Conservation (phyloP, 208 protist species). For the Leishmania martiniquensis region DNA sequence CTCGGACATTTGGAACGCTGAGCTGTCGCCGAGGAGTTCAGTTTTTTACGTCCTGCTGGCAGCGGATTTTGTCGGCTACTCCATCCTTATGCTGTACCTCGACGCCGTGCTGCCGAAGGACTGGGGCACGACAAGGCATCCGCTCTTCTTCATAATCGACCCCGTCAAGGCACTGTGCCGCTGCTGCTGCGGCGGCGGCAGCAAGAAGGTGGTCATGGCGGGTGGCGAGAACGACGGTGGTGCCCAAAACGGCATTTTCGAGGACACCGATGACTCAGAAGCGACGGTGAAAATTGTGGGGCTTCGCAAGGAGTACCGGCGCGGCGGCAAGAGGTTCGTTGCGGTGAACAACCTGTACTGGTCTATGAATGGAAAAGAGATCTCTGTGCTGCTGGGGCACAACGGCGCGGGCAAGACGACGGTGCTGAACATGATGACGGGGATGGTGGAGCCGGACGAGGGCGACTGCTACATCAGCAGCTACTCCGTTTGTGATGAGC, state of each 20-base stretch:
- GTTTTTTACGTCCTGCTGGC: conserved; percentile 30
- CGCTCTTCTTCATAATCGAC: conserved; percentile 71
- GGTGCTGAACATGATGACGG: conserved; percentile 85
- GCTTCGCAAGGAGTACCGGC: conserved; percentile 40
- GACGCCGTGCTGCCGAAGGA: conserved; percentile 72
- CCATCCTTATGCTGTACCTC: conserved; percentile 69
- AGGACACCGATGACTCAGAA: conserved; percentile 16
- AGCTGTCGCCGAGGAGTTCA: conserved; percentile 29
- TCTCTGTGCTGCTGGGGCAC: conserved; percentile 72
- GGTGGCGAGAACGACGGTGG: conserved; percentile 38
- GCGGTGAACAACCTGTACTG: conserved; percentile 82
- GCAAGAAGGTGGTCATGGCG: background rate
- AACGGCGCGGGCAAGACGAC: conserved; percentile 89
- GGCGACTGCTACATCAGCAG: conserved; percentile 77
- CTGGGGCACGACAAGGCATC: conserved; percentile 61
- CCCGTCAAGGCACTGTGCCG: no score
- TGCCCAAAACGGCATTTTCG: conserved; percentile 30
- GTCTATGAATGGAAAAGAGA: conserved; percentile 45
- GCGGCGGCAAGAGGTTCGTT: conserved; percentile 52
- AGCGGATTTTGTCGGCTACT: conserved; percentile 63
- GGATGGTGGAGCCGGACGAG: conserved; percentile 59
- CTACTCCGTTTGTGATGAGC: conserved; percentile 51
- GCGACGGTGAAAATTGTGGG: conserved; percentile 32
- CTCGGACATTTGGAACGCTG: conserved; percentile 24
- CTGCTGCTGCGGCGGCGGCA: conserved; percentile 29